Base-by-base conservation (phyloP, 176 grass and related monocot genomes). In the Paspalum notatum region DNA sequence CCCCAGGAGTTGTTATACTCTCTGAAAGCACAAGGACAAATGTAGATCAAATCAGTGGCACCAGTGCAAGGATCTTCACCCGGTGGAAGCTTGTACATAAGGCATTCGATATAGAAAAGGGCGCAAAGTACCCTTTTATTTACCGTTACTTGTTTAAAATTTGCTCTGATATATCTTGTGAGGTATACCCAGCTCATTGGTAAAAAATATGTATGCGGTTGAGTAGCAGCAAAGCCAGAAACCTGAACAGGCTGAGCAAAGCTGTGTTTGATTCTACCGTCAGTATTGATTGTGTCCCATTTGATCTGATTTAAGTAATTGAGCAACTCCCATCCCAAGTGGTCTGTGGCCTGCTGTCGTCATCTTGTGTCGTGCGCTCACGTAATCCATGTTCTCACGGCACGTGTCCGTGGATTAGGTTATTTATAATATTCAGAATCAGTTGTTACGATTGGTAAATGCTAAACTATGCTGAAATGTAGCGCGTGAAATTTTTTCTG, bases 1-100 rank as follows among this genome's bases (percentile, higher is more conserved):
- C 50, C 53, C 9, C 74, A 90, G 88, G 88, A 90, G 77, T 70
- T 90, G 68, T 32, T 90, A 10, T 90, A 90, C n/a, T 73, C 79
- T 50, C 22, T 90, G 61, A 90, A 86, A n/a, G 12, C 83, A 20
- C 49, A 67, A 25, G 72, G 37, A 12, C 72, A 67, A 16, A 66
- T 15, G 5, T 86, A 88, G 66, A 55, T 25, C 71, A 14, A 37
- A 24, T 66, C 7, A 12, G 15, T 32, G 15, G 27, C 71, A 71
- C 66, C 61, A 16, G 54, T 59, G 68, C 51, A 84, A 71, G 61
- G 49, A 87, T 83, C 50, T 26, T 68, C 80, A 51, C 24, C 49
- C 7, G n/a, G 16, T 79, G 68, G 50, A 74, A 69, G 45, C 69
- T 25, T 85, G 87, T 89, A 85, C 21, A 85, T 73, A 85, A 32